phyloP scores from a whole-genome alignment of 2,329 filamentous ascomycete species.

The Alternaria hordeiaustralica region DNA sequence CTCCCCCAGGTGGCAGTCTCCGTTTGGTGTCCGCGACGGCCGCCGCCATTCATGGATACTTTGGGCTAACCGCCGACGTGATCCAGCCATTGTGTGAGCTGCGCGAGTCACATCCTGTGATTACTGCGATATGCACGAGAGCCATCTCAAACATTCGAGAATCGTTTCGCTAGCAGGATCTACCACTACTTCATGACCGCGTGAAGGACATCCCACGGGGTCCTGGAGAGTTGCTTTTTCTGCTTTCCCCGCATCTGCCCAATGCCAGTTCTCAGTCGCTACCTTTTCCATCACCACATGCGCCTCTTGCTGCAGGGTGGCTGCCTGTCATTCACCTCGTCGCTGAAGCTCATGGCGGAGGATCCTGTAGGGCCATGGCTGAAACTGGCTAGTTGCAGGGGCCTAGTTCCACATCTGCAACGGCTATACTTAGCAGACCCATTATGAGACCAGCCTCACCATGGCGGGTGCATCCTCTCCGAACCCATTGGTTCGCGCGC shows the following conservation, averaged over 20 bases:
- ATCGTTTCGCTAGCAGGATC: slow-evolving; percentile 15
- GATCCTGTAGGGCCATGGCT: slow-evolving; percentile 37
- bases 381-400: slow-evolving; percentile 42
- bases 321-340: slow-evolving; percentile 7
- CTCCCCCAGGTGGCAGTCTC: slow-evolving; percentile 4
- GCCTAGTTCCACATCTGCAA: slow-evolving; percentile 44
- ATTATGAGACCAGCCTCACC: slow-evolving; percentile 22
- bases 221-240: neutral
- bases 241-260: slow-evolving; percentile 3
- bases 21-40: slow-evolving; percentile 20
- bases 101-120: slow-evolving; percentile 34
- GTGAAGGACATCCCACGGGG: neutral
- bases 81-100: slow-evolving; percentile 32
- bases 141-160: slow-evolving; percentile 14
- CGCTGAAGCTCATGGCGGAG: slow-evolving; percentile 16
- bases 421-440: slow-evolving; percentile 45
- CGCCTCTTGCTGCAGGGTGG: neutral
- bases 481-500: slow-evolving; percentile 33
- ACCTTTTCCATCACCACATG: neutral
- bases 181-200: neutral
- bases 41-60: slow-evolving; percentile 7
- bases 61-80: slow-evolving; percentile 31
- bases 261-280: slow-evolving; percentile 1
- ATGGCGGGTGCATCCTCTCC: slow-evolving; percentile 33
- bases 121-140: slow-evolving; percentile 29